These are phyloP conservation scores for Haplographium delicatum DNA, from an alignment of 495 filamentous ascomycete species.

Conservation along the genomic window DNA sequence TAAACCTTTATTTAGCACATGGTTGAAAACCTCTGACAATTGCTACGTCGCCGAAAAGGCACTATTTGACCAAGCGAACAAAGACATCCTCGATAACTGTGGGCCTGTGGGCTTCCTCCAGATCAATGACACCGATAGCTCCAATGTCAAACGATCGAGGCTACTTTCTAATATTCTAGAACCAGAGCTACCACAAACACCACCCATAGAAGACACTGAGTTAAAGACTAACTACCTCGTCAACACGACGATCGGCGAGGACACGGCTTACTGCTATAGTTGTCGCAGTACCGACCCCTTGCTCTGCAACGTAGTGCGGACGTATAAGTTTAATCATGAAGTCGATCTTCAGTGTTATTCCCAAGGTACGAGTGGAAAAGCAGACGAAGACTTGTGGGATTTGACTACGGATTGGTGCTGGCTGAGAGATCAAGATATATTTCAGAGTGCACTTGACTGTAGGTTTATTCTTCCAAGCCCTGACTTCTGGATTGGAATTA, in stretches of 20 bases:
- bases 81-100: conserved; percentile 2
- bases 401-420: conserved; percentile 5
- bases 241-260: conserved; percentile 3
- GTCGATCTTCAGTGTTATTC: not conserved
- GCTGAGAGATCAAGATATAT: no score
- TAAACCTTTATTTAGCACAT: not conserved
- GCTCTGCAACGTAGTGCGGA: not conserved
- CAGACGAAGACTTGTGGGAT: not conserved
- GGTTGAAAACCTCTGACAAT: conserved; percentile 3
- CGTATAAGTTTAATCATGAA: conserved; percentile 1
- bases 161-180: not conserved
- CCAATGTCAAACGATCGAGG: not conserved
- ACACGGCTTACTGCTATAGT: conserved; percentile 3
- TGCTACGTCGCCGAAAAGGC: conserved; percentile 1
- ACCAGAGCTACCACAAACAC: not conserved
- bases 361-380: not conserved
- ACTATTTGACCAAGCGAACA: not conserved
- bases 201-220: not conserved
- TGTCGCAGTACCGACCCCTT: not conserved
- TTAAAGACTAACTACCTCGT: not conserved
- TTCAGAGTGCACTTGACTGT: no score
- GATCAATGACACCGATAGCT: not conserved
- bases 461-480: no score
- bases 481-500: no score
- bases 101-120: conserved; percentile 4